Evolutionary conservation across 176 grass and related monocot species (phyloP), one percentile per base, ranked within the genome.

Genomic region (Avena sativa): DNA sequence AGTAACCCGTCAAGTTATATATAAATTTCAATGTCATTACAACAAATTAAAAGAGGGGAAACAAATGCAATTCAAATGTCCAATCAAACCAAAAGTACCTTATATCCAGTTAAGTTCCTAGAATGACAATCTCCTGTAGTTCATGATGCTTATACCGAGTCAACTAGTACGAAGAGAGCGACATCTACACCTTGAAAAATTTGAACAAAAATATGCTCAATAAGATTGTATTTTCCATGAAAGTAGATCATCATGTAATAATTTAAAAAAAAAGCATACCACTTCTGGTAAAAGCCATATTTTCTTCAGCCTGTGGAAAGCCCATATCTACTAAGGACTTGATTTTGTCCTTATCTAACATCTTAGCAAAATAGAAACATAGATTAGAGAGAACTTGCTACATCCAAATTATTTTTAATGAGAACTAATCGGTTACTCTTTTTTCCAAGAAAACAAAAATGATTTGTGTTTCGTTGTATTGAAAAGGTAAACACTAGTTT

Each of bases 51-150:
- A 84, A 14, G 57, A 83, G 57, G 79, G 69, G 4, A 34, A 74
- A 79, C 10, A 3, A 12, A 60, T 9, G 30, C 50, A 4, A 68
- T 40, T 79, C 49, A 30, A 16, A 81, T 66, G 23, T 6, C 51
- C 5, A 79, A n/a, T 43, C 28, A 23, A 69, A 67, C 20, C 30
- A 64, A 71, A 80, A 47, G 48, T 73, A 97, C 95, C 92, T 89
- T 60, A 15, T 48, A 48, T 48, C 9, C 9, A 48, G 9, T 9
- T 48, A 48, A 9, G 8, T 48, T 48, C 8, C 46, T 48, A 48
- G 8, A 48, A 9, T 48, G 46, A 48, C 46, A 48, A 48, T 48
- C 46, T 10, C 46, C 46, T 9, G 9, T 10, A 48, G 46, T 9
- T 8, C 9, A 8, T 48, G 46, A 48, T 48, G 9, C 46, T 9